Percentiles rank a stretch among this genome's conserved stretches.
Evolutionary conservation across 306 rosid species (phyloP).

Genomic region (Abrus pulchellus): DNA sequence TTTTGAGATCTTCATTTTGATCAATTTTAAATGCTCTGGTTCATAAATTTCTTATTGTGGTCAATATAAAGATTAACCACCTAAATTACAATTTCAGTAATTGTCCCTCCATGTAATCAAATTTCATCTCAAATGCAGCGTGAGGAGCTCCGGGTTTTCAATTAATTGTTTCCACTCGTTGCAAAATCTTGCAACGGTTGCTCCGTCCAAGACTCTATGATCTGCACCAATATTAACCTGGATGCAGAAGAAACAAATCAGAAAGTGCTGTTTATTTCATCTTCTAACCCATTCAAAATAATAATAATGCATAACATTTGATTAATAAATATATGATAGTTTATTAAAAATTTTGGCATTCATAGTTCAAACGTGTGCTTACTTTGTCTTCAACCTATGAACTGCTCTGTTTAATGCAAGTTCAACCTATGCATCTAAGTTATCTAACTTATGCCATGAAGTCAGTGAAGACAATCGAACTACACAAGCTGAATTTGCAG

Average conservation of each 20-base stretch:
- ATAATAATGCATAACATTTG: neutral
- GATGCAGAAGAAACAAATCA: constrained; percentile 21
- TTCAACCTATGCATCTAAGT: constrained; percentile 3
- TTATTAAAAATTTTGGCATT: neutral
- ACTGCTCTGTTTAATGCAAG: neutral
- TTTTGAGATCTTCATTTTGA: neutral
- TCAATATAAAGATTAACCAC: constrained; percentile 22
- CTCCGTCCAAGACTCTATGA: constrained; percentile 98
- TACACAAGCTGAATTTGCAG: constrained; percentile 27
- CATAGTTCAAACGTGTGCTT: constrained; percentile 26
- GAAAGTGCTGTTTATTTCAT: constrained; percentile 32
- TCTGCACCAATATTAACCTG: constrained; percentile 96
- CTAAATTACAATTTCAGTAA: constrained; percentile 19
- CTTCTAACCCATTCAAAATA: constrained; percentile 25
- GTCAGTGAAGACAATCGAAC: neutral
- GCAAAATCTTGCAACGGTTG: constrained; percentile 93
- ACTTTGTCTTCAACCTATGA: constrained; percentile 3
- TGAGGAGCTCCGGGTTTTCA: constrained; percentile 82
- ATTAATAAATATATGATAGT: neutral
- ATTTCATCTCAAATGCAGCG: constrained; percentile 73
- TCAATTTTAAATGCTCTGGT: neutral
- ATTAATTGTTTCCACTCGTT: constrained; percentile 82
- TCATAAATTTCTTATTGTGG: constrained; percentile 11
- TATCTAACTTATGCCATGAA: neutral
- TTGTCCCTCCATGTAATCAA: constrained; percentile 14